phyloP scores from a whole-genome alignment of 371 early-diverging fungal genomes.

The Syncephalis fuscata region DNA sequence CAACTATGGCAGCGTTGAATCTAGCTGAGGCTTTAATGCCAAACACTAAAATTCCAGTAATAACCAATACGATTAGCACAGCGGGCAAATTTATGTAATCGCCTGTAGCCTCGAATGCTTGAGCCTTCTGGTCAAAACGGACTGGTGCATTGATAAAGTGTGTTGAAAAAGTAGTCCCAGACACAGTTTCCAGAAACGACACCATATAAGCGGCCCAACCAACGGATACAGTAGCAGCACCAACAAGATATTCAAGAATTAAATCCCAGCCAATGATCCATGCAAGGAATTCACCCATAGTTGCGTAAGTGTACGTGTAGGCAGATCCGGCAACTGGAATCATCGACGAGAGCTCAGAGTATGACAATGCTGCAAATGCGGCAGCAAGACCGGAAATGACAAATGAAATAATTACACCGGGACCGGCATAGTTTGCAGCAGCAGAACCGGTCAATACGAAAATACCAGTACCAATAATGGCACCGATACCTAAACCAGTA shows the following conservation, averaged over 20 bases:
- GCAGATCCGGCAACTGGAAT: conserved; percentile 75
- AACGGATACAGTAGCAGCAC: conserved; percentile 43
- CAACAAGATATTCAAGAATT: conserved; percentile 63
- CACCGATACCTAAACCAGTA: conserved; percentile 30
- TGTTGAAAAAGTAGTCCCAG: conserved; percentile 18
- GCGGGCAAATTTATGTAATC: conserved; percentile 59
- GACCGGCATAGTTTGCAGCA: conserved; percentile 58
- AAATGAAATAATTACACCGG: conserved; percentile 59
- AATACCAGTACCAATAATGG: conserved; percentile 52
- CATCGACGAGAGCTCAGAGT: conserved; percentile 67
- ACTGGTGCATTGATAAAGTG: conserved; percentile 44
- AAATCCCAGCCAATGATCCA: conserved; percentile 79
- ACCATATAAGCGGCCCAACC: conserved; percentile 69
- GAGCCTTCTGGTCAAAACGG: conserved; percentile 24
- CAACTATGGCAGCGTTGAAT: conserved; percentile 51
- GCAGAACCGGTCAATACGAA: conserved; percentile 32
- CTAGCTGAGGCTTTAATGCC: conserved; percentile 59
- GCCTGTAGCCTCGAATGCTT: conserved; percentile 22
- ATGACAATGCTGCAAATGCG: conserved; percentile 54
- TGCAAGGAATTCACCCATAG: conserved; percentile 67
- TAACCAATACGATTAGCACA: conserved; percentile 34
- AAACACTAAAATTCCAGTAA: conserved; percentile 33
- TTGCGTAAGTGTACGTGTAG: conserved; percentile 68
- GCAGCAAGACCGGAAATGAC: conserved; percentile 52
- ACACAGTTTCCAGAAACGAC: conserved; percentile 40